Conservation (phyloP, 176 grass and related monocot species). For the Oryza coarctata region DNA sequence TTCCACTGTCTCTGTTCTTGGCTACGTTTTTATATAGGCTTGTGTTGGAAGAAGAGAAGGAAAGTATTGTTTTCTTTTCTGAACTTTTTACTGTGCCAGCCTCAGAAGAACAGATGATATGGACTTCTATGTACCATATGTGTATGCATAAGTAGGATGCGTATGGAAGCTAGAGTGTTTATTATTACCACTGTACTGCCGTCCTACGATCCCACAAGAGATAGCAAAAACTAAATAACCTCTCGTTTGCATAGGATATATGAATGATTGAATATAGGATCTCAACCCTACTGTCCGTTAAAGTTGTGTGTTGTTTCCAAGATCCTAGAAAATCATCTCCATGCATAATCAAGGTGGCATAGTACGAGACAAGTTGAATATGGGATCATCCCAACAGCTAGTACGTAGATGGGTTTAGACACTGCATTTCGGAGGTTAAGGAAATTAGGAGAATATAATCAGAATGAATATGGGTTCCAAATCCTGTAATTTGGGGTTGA, state of each 20-base stretch:
- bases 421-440: neutral
- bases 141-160: neutral
- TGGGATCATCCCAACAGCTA: too few species aligned
- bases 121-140: neutral
- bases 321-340: slow-evolving; percentile 31
- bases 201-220: neutral
- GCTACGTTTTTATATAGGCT: too few species aligned
- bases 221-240: neutral
- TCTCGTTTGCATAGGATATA: too few species aligned
- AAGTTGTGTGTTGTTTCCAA: slow-evolving; percentile 37
- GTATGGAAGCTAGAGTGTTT: neutral
- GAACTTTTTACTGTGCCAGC: neutral
- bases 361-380: too few species aligned
- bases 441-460: neutral
- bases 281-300: neutral
- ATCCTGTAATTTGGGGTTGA: too few species aligned
- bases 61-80: neutral
- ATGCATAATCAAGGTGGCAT: neutral
- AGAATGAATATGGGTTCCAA: neutral
- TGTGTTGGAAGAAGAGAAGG: too few species aligned
- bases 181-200: neutral
- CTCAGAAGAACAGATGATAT: neutral
- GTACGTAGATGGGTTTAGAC: neutral
- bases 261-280: slow-evolving; percentile 26
- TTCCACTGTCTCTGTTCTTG: too few species aligned